Evolutionary conservation across 2,329 filamentous ascomycete genomes (phyloP).

Genomic region (Elsinoe fawcettii): DNA sequence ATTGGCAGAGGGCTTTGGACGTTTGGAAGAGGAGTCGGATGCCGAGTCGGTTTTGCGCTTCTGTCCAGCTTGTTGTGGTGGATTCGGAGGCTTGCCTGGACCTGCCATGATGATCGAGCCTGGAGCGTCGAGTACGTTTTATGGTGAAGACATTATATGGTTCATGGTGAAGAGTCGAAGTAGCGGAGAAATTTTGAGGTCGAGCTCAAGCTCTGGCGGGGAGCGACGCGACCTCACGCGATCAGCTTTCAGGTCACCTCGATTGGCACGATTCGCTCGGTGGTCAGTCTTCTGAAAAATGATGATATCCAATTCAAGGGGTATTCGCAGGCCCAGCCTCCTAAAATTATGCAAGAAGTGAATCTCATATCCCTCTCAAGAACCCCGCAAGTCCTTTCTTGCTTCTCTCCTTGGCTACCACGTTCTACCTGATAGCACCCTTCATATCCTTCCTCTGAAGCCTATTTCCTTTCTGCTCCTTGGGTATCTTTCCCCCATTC

Average conservation of each 20-base stretch:
- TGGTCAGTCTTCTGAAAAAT: neutral
- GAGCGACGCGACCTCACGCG: constrained; percentile 6
- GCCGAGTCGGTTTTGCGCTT: constrained; percentile 8
- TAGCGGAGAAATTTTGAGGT: constrained; percentile 3
- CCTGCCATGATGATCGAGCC: neutral
- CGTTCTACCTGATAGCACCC: constrained; percentile 7
- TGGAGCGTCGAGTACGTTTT: too few species aligned
- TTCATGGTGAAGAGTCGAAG: neutral
- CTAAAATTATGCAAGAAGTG: neutral
- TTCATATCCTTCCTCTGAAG: constrained; percentile 15
- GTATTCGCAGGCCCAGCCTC: constrained; percentile 12
- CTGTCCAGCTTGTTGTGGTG: constrained; percentile 7
- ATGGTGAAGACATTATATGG: neutral
- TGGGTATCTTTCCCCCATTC: constrained; percentile 53
- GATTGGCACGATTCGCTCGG: too few species aligned
- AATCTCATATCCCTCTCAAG: constrained; percentile 1
- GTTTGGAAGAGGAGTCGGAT: neutral
- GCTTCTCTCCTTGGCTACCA: neutral
- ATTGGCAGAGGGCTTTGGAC: neutral
- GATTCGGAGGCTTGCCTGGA: neutral
- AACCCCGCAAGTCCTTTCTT: neutral
- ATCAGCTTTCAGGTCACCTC: neutral
- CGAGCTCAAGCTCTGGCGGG: neutral
- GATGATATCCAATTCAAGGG: neutral
- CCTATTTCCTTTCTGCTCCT: constrained; percentile 7